Evolutionary conservation across 2,329 filamentous ascomycete genomes (phyloP).

Genomic region (Coleophoma crateriformis): DNA sequence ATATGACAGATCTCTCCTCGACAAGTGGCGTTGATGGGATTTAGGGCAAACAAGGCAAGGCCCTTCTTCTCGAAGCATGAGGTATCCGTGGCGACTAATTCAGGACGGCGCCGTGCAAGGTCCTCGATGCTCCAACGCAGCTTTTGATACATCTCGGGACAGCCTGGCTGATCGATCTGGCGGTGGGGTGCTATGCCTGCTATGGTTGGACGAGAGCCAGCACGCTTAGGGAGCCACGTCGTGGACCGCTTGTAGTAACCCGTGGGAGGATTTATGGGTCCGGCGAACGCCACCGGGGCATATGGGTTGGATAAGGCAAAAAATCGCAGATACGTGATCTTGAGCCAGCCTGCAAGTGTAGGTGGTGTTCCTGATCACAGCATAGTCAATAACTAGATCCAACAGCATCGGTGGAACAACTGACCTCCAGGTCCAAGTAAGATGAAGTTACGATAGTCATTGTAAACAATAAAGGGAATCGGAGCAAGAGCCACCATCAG

Average conservation of each 20-base stretch:
- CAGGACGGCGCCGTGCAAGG: slow-evolving; percentile 40
- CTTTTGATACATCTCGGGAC: slow-evolving; percentile 44
- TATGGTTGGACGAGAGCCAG: slow-evolving; percentile 59
- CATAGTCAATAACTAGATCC: neutral
- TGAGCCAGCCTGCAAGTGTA: slow-evolving; percentile 67
- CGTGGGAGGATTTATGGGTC: slow-evolving; percentile 41
- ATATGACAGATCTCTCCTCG: slow-evolving; percentile 80
- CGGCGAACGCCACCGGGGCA: slow-evolving; percentile 45
- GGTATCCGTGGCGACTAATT: slow-evolving; percentile 52
- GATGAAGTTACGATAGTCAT: slow-evolving; percentile 72
- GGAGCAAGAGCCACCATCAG: slow-evolving; percentile 45
- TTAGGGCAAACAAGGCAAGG: slow-evolving; percentile 64
- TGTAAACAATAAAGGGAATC: slow-evolving; percentile 44
- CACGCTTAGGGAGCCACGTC: slow-evolving; percentile 51
- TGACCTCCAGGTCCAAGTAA: slow-evolving; percentile 66
- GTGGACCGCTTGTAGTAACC: slow-evolving; percentile 48
- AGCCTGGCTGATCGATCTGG: slow-evolving; percentile 64
- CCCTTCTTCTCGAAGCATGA: slow-evolving; percentile 82
- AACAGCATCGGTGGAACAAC: neutral
- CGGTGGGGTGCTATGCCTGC: slow-evolving; percentile 77
- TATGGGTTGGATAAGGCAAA: slow-evolving; percentile 70
- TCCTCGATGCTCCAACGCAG: slow-evolving; percentile 47
- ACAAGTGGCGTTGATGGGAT: slow-evolving; percentile 63
- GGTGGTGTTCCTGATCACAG: slow-evolving; percentile 54
- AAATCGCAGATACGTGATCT: slow-evolving; percentile 66